Base-by-base conservation (phyloP, 768 basidiomycete genomes). In the Trametopsis cervina region DNA sequence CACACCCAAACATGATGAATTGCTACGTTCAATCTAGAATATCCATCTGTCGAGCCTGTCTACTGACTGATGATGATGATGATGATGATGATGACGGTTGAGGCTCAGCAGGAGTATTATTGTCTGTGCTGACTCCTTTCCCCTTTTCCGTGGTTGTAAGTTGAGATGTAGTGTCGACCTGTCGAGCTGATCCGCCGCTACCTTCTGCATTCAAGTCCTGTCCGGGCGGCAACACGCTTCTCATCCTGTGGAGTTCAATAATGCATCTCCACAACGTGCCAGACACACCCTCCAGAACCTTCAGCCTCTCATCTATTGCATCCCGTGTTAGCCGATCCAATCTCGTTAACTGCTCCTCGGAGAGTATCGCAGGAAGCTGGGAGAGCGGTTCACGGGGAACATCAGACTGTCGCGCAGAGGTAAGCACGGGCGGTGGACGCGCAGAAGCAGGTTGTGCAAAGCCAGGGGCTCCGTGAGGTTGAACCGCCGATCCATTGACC, bases 291-390 rank as follows among this genome's bases (percentile, higher is more conserved):
- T 91, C 83, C 29, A 97, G 67, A 33, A 90, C 75, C 37, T 80
- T 73, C 52, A 97, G 65, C 46, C 90, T 77, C 57, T 92, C 89
- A 54, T 93, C 89, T 42, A 96, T 85, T 4, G 85, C 85, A 54
- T 88, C 85, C 46, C 87, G 71, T 22, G 88, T 89, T 33, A 83
- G 60, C 22, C 57, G 67, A 53, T 91, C 87, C 64, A 91, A 66
- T 17, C 72, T 65, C 15, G 73, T 68, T 11, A 92, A 69, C 56
- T 90, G 85, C 35, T 77, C 76, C 13, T 80, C 78, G 4, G 74
- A 79, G 47, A 80, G 57, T 26, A 66, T 68, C 9, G 71, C 62
- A 18, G 80, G 79, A 24, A 78, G 61, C 17, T 39, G 63, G 55
- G 17, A 53, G 44, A 24, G 49, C 39, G 21, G 52, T 40, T 26